phyloP scores from a whole-genome alignment of 2,329 filamentous ascomycete species.

The Hypoxylon sp. region DNA sequence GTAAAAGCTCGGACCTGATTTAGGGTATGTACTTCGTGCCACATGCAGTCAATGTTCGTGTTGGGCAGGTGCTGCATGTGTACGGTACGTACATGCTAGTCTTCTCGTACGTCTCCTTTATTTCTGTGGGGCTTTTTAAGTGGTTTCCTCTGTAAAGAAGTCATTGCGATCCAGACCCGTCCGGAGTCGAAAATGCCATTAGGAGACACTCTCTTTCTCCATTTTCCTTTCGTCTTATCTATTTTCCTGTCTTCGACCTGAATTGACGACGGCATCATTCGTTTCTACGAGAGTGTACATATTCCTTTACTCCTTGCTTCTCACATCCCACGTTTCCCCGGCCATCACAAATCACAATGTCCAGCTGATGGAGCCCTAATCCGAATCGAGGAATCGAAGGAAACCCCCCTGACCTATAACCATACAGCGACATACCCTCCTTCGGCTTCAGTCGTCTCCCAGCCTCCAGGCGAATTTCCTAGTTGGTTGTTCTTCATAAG shows the following conservation, averaged over 20 bases:
- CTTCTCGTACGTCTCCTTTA: conserved; percentile 37
- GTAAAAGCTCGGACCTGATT: conserved; percentile 7
- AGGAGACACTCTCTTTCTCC: conserved; percentile 24
- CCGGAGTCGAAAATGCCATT: conserved; percentile 32
- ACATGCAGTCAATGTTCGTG: too few relatives aligned
- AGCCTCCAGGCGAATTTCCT: conserved; percentile 35
- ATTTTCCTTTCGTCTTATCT: conserved; percentile 25
- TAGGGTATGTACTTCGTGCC: background rate
- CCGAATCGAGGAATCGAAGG: conserved; percentile 43
- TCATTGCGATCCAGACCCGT: conserved; percentile 42
- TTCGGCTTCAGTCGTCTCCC: conserved; percentile 35
- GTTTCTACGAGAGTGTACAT: conserved; percentile 14
- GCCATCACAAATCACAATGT: conserved; percentile 22
- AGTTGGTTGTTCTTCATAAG: conserved; percentile 35
- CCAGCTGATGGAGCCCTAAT: conserved; percentile 39
- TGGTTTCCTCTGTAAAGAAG: conserved; percentile 24
- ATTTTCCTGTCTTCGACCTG: conserved; percentile 19
- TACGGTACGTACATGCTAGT: background rate
- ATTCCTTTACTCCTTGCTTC: conserved; percentile 17
- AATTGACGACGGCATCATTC: conserved; percentile 12
- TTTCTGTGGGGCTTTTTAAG: conserved; percentile 36
- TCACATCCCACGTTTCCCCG: background rate
- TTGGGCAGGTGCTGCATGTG: background rate
- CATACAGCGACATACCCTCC: conserved; percentile 41
- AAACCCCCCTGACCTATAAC: conserved; percentile 42